Evolutionary conservation across 129 eudicot species (phyloP).

Genomic region (Escallonia herrerae): DNA sequence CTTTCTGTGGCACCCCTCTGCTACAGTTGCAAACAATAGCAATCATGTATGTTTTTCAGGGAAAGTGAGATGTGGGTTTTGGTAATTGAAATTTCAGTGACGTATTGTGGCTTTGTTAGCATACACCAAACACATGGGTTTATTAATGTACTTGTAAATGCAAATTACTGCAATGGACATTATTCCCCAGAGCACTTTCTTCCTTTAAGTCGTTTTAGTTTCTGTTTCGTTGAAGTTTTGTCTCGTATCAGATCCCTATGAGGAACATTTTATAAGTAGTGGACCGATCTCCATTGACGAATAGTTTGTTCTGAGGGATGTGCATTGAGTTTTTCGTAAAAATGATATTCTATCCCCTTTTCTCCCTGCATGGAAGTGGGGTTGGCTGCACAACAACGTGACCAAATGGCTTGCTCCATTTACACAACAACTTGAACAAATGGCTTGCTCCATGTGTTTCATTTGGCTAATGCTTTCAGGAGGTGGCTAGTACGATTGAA

Average conservation of each 20-base stretch:
- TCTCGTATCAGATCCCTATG: neutral
- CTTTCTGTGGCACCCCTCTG: neutral
- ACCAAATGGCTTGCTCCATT: neutral
- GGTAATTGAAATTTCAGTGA: too few species aligned
- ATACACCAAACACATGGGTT: neutral
- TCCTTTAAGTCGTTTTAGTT: neutral
- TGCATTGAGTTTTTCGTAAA: neutral
- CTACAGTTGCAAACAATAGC: neutral
- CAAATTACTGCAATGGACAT: neutral
- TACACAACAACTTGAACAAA: neutral
- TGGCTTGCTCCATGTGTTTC: neutral
- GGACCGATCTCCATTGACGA: constrained; percentile 11
- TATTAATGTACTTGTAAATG: neutral
- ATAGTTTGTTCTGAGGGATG: constrained; percentile 6
- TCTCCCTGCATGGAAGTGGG: neutral
- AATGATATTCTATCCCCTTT: neutral
- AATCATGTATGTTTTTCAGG: neutral
- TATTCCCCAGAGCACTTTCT: neutral
- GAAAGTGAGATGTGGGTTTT: too few species aligned
- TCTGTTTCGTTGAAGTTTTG: neutral
- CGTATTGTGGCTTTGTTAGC: neutral
- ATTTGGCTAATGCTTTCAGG: neutral
- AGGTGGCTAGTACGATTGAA: neutral
- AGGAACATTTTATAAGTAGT: constrained; percentile 9
- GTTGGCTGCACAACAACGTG: neutral